Conservation (phyloP, 2,329 filamentous ascomycete genomes). For the Aureobasidium leucospermi region DNA sequence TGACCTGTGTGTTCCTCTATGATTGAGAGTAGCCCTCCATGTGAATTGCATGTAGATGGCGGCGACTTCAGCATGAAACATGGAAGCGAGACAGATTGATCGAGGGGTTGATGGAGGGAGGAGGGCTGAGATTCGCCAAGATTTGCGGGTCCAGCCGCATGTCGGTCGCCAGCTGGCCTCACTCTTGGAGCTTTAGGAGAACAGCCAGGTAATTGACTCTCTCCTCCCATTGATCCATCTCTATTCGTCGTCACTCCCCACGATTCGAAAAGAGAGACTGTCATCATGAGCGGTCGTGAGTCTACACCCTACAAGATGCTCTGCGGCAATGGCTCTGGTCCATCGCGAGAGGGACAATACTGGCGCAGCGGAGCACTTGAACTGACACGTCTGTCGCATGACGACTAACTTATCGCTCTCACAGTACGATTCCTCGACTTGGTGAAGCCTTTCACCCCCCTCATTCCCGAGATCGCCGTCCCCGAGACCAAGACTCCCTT, state of each 20-base stretch:
- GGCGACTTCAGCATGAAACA: background rate
- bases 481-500: constrained; percentile 98
- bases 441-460: constrained; percentile 98
- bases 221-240: constrained; percentile 14
- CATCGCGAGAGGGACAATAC: background rate
- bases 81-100: background rate
- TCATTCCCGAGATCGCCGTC: constrained; percentile 97
- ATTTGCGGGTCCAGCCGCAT: constrained; percentile 7
- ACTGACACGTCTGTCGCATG: constrained; percentile 12
- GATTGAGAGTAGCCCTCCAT: background rate
- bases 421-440: constrained; percentile 97
- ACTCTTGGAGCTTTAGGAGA: constrained; percentile 15
- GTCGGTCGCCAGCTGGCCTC: constrained; percentile 10
- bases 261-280: constrained; percentile 15
- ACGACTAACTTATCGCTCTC: constrained; percentile 21
- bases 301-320: constrained; percentile 21
- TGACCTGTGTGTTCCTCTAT: background rate
- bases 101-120: background rate
- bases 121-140: constrained; percentile 13
- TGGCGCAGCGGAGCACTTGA: background rate
- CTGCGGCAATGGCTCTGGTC: background rate
- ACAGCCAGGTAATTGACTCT: constrained; percentile 5
- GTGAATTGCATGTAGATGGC: background rate
- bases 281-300: constrained; percentile 53
- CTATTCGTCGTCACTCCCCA: constrained; percentile 12